Conservation (phyloP, 2,329 filamentous ascomycete genomes). For the Diaporthe vexans region DNA sequence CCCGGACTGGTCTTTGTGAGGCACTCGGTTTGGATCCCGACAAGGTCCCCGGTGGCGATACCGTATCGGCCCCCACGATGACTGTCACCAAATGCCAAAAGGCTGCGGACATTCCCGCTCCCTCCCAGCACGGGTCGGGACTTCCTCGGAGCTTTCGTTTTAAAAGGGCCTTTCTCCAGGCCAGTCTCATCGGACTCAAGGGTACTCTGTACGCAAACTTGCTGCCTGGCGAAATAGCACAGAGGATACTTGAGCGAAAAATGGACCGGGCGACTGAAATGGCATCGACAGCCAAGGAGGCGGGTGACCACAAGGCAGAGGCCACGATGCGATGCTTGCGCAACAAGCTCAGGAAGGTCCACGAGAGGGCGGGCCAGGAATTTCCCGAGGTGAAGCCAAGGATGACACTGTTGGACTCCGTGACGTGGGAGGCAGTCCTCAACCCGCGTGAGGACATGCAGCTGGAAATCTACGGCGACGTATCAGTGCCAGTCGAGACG, state of each 20-base stretch:
- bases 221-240: background rate
- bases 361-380: slow-evolving; percentile 2
- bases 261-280: background rate
- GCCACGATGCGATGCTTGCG: background rate
- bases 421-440: slow-evolving; percentile 14
- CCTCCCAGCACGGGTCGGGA: background rate
- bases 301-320: background rate
- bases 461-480: slow-evolving; percentile 3
- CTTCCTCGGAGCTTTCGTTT: background rate
- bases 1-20: slow-evolving; percentile 3
- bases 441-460: slow-evolving; percentile 9
- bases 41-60: background rate
- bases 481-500: slow-evolving; percentile 2
- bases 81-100: background rate
- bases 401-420: slow-evolving; percentile 23
- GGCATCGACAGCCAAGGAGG: background rate
- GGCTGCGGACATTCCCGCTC: background rate
- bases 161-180: background rate
- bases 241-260: background rate
- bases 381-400: background rate
- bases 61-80: background rate
- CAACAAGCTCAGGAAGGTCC: slow-evolving; percentile 19
- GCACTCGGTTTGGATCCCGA: slow-evolving; percentile 1
- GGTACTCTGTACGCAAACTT: background rate
- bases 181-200: slow-evolving; percentile 11